A percentile compares a stretch with the other conserved stretches of the same genome.
Evolutionary conservation across 768 basidiomycete species (phyloP).

Genomic region (Boletus rubroflammeus): DNA sequence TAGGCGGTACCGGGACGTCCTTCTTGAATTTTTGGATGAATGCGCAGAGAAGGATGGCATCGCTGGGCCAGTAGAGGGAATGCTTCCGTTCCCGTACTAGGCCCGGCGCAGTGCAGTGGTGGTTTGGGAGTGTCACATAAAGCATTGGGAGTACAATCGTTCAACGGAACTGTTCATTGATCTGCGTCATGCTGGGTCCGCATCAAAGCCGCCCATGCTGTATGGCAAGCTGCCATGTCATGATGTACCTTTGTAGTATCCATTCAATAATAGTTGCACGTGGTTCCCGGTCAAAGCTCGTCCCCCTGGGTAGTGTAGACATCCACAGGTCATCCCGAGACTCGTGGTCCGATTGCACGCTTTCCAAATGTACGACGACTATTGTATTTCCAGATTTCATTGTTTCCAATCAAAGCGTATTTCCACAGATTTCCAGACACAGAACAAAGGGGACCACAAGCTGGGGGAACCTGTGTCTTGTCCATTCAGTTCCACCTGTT

Average conservation of each 20-base stretch:
- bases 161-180: neutral
- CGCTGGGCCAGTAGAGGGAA: constrained; percentile 11
- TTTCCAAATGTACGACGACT: neutral
- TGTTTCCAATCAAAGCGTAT: constrained; percentile 13
- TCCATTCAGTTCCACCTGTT: constrained; percentile 4
- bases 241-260: neutral
- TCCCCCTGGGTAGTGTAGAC: neutral
- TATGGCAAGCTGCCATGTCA: neutral
- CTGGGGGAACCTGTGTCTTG: constrained; percentile 16
- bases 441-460: constrained; percentile 16
- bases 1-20: constrained; percentile 19
- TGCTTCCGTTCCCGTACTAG: constrained; percentile 21
- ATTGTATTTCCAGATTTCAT: constrained; percentile 12
- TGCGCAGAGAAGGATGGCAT: constrained; percentile 20
- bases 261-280: neutral
- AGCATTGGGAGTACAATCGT: neutral
- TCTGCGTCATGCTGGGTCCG: neutral
- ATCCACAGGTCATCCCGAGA: neutral
- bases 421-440: constrained; percentile 7
- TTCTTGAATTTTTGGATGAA: constrained; percentile 25
- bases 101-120: neutral
- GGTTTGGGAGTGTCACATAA: neutral
- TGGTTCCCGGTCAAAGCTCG: constrained; percentile 6
- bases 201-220: neutral
- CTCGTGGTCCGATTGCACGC: neutral